Base-by-base conservation (phyloP, 768 basidiomycete species). In the Russula earlei region DNA sequence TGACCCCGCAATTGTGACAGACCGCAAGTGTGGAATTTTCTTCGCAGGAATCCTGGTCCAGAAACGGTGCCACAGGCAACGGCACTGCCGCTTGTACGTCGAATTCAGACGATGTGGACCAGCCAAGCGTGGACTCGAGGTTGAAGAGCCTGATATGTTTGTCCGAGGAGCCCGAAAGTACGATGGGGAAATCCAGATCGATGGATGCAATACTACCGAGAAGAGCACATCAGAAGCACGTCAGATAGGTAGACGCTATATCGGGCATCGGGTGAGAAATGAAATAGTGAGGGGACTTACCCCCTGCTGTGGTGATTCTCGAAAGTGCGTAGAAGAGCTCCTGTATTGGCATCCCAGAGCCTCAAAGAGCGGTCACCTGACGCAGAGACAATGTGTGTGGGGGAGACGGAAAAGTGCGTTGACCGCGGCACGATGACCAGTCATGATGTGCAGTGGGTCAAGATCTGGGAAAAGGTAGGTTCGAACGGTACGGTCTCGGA, bases 91-190 rank as follows among this genome's bases (percentile, higher is more conserved):
- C 56, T 56, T 67, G 67, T 49, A 69, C 66, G 27, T 78, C 74
- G 54, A 79, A 77, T 48, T 83, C 78, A 10, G 84, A 76, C 31
- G 77, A 79, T 0, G 88, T 90, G 20, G 83, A 86, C 87, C 87
- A 91, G 29, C 87, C 87, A 59, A 79, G 75, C 19, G 75, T 69
- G 1, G 79, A 80, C 46, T 75, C 73, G 67, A 86, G 77, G 65
- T 89, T 78, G 63, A 86, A 76, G 22, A 90, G 74, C 14, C 87
- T 81, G 38, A 91, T 71, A 63, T 91, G 87, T 61, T 79, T 85
- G 69, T 91, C 88, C 12, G 88, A 90, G 11, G 86, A 89, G 10
- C 88, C 88, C n/a, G 87, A 86, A 17, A 89, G 69, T 40, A 90
- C 76, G 62, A 75, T 77, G 0, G 87, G 87, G 5, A 76, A 77